Evolutionary conservation across 2,329 filamentous ascomycete genomes (phyloP), one percentile per base, ranked within the genome.

Genomic region (Phaeosphaeriaceae sp.): DNA sequence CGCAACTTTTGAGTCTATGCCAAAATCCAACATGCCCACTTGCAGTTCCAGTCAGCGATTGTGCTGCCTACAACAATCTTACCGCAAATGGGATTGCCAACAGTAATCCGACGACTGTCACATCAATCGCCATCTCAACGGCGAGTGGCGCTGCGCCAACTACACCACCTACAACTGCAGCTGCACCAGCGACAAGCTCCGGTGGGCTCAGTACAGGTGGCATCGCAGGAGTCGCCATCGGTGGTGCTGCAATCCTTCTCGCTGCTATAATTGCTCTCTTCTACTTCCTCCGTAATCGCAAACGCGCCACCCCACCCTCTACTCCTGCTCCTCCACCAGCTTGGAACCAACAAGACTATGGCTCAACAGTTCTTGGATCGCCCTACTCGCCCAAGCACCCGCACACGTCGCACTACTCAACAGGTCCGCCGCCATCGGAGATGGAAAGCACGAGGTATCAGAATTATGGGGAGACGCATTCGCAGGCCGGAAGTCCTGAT

Each of bases 231-330:
- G 42, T 54, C 19, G 51, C 51, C 4, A 21, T 54, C 23, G 51
- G 51, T 13, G 51, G 51, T 35, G 51, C 51, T 23, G 51, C 51
- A 17, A 15, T 54, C 19, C 51, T 54, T 15, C 51, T 54, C n/a
- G 21, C 46, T n/a, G 51, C 51, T 15, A 32, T 54, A n/a, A 54
- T 54, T n/a, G 51, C 51, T 11, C 42, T 54, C 15, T 35, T 54
- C 51, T 54, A 47, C 51, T 54, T 54, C 42, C 51, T 24, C 21
- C 51, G 51, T 17, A 54, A 54, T n/a, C 51, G 51, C 51, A 54
- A 40, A 54, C 35, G 35, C 13, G 4, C 35, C 35, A 6, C 35
- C 3, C 35, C 35, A 40, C 13, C 35, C 13, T 4, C 6, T 3
- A 40, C 35, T 26, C 26, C 50, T 30, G 40, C 51, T 47, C 51